Base-by-base conservation (phyloP, 1,139 yeast species). In the Hansenula anomala region DNA sequence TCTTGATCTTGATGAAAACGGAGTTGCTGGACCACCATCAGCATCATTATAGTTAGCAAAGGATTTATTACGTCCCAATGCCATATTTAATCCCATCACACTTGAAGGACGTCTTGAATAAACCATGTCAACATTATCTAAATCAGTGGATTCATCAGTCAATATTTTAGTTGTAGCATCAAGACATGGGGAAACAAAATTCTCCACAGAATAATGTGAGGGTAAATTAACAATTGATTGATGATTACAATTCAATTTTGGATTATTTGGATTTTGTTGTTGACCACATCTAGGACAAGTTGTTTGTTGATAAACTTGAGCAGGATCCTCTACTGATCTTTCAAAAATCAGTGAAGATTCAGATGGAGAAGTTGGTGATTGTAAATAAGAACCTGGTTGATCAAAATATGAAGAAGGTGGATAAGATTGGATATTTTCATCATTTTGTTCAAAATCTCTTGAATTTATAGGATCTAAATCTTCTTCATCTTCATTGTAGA, bases 101-200 rank as follows among this genome's bases (percentile, higher is more conserved):
- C 77, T 71, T 1, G 86, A 76, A 40, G 79, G 73, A 48, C 90
- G 71, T 51, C 90, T 71, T 28, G 80, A 70, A 59, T 73, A 80
- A 28, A 84, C 74, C 68, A 85, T 76, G 47, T 85, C 92, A 18
- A 84, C 77, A 43, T 76, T 73, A 51, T 80, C 83, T 46, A 83
- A 69, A 52, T 80, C 75, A 13, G 83, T 67, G 37, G 67, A 61
- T 32, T 73, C 64, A 50, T 78, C 80, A 31, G 73, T 71, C 37
- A 85, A 68, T 28, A 82, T 71, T 34, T 78, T 71, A 4, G 92
- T 76, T 20, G 90, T 74, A 10, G 90, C 90, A 54, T 86, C 95
- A 54, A 88, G 67, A 10, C 89, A 89, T 3, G 96, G 89, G 1
- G 95, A 89, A 36, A 86, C 84, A 50, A 68, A 78, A 59, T 86